Conservation (phyloP, 306 rosid genomes). For the Rosa rugosa region DNA sequence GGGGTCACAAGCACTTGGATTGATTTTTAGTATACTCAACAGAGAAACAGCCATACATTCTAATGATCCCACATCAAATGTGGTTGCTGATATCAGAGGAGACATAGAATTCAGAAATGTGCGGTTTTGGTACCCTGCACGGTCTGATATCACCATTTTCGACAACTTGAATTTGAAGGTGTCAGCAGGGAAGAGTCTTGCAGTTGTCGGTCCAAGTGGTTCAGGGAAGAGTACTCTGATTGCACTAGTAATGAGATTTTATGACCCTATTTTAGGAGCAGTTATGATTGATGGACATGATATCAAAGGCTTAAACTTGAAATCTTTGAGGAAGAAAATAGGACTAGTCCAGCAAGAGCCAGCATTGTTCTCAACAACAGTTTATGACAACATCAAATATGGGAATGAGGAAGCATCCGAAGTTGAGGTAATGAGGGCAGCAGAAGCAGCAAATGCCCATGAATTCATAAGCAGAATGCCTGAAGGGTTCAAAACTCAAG, state of each 20-base stretch:
- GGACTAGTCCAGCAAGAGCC: slow-evolving; percentile 89
- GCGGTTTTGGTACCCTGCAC: slow-evolving; percentile 64
- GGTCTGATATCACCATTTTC: slow-evolving; percentile 65
- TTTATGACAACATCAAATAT: slow-evolving; percentile 74
- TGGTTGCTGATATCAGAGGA: slow-evolving; percentile 52
- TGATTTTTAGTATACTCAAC: slow-evolving; percentile 61
- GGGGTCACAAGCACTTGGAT: slow-evolving; percentile 68
- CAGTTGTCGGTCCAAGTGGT: slow-evolving; percentile 80
- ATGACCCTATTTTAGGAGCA: slow-evolving; percentile 55
- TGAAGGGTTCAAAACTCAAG: slow-evolving; percentile 61
- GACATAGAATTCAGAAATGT: slow-evolving; percentile 62
- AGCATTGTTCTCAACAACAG: slow-evolving; percentile 69
- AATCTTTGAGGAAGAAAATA: slow-evolving; percentile 60
- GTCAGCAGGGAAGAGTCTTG: slow-evolving; percentile 63
- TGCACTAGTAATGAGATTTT: slow-evolving; percentile 67
- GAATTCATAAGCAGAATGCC: slow-evolving; percentile 74
- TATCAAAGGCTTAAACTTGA: slow-evolving; percentile 55
- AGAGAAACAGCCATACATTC: slow-evolving; percentile 50
- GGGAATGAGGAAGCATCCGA: slow-evolving; percentile 73
- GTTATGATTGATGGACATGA: slow-evolving; percentile 57
- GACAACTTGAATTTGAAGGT: slow-evolving; percentile 55
- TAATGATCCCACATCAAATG: slow-evolving; percentile 34
- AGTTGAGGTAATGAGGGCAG: slow-evolving; percentile 66
- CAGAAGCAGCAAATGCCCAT: slow-evolving; percentile 81
- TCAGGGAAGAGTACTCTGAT: slow-evolving; percentile 85